Percentiles rank a stretch among this genome's conserved stretches.
phyloP scores from a whole-genome alignment of 129 eudicot genomes.

The Deinandra increscens region DNA sequence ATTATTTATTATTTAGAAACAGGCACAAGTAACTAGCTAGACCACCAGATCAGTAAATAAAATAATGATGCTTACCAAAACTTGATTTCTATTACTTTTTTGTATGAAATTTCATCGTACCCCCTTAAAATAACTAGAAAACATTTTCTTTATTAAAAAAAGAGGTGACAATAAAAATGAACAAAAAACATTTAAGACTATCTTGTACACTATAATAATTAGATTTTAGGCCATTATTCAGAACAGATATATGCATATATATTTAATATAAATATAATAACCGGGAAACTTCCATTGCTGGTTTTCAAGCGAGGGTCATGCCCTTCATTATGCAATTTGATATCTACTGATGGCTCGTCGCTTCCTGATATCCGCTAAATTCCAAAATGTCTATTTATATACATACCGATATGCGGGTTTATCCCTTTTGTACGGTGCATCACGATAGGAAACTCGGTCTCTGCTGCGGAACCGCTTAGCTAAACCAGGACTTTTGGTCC shows the following conservation, averaged over 20 bases:
- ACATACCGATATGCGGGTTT: constrained; percentile 41
- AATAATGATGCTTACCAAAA: background rate
- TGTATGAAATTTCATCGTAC: background rate
- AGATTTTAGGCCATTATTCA: constrained; percentile 6
- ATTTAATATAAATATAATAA: background rate
- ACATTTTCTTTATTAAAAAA: constrained; percentile 1
- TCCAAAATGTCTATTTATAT: background rate
- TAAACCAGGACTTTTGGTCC: constrained; percentile 54
- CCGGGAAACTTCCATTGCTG: background rate
- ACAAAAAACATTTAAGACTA: background rate
- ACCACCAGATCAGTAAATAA: background rate
- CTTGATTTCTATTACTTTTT: background rate
- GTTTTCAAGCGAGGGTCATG: constrained; percentile 11
- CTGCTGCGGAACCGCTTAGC: constrained; percentile 50
- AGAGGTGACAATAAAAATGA: background rate
- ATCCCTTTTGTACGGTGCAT: constrained; percentile 70
- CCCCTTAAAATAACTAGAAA: background rate
- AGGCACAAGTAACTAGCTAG: background rate
- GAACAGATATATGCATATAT: background rate
- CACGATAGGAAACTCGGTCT: constrained; percentile 55
- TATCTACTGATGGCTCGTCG: background rate
- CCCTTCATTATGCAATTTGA: constrained; percentile 7
- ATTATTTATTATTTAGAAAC: background rate
- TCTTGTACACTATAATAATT: background rate
- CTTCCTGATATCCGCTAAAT: constrained; percentile 3